Evolutionary conservation across 208 protist species (phyloP).

Genomic region (Leishmania lainsoni): DNA sequence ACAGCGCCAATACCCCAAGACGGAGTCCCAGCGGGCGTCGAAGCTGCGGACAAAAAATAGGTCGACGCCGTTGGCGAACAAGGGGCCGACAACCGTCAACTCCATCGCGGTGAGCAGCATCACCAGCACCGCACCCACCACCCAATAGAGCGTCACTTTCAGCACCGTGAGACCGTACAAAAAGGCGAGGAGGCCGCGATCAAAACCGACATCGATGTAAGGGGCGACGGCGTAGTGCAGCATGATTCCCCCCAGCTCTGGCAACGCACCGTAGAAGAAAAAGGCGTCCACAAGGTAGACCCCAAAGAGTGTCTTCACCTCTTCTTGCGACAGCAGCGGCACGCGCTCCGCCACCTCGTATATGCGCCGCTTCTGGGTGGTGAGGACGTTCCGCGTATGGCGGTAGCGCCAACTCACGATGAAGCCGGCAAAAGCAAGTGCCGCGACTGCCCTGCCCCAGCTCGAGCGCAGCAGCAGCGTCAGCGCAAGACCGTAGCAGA

Average conservation of each 20-base stretch:
- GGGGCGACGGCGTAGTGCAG: constrained; percentile 64
- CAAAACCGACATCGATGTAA: constrained; percentile 49
- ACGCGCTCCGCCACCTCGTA: constrained; percentile 53
- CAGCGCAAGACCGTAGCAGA: constrained; percentile 19
- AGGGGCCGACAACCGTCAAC: constrained; percentile 43
- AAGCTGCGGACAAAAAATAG: constrained; percentile 78
- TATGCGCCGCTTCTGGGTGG: constrained; percentile 40
- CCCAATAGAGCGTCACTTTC: constrained; percentile 61
- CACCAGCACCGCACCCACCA: constrained; percentile 47
- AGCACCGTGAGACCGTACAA: constrained; percentile 38
- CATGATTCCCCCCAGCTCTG: constrained; percentile 51
- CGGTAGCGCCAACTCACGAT: constrained; percentile 33
- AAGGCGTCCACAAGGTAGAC: constrained; percentile 59
- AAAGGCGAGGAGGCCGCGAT: constrained; percentile 32
- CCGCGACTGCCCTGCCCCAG: constrained; percentile 20
- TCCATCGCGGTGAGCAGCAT: constrained; percentile 63
- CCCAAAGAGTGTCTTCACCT: constrained; percentile 47
- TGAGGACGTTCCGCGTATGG: constrained; percentile 39
- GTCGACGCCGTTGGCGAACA: constrained; percentile 86
- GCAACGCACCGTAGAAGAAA: constrained; percentile 54
- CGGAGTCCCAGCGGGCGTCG: constrained; percentile 53
- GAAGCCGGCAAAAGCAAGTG: constrained; percentile 14
- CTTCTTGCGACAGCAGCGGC: constrained; percentile 33
- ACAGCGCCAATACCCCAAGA: constrained; percentile 54
- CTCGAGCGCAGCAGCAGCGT: constrained; percentile 33